Percentiles rank a stretch among this genome's conserved stretches.
These are phyloP conservation scores for Epicoccum sorghinum DNA, from an alignment of 2,329 filamentous ascomycete genomes.

Conservation along the genomic window DNA sequence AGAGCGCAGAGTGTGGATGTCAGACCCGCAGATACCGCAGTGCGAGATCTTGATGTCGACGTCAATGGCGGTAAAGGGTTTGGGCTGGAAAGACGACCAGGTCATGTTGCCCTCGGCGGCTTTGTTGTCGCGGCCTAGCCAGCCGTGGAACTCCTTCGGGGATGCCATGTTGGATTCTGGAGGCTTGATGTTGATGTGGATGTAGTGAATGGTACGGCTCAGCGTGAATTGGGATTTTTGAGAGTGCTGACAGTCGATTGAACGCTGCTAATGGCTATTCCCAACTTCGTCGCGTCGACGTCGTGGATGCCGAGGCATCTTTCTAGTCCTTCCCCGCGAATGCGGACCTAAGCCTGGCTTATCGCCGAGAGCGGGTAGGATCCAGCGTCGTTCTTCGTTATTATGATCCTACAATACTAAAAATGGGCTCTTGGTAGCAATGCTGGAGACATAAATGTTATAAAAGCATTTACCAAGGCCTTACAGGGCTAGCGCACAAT, in stretches of 20 bases:
- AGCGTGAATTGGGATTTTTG: no score
- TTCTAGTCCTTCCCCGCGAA: constrained; percentile 10
- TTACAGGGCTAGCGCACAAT: no score
- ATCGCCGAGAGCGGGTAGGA: background rate
- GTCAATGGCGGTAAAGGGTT: constrained; percentile 45
- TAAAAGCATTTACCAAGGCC: no score
- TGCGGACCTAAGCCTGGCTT: constrained; percentile 6
- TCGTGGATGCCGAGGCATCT: constrained; percentile 13
- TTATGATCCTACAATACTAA: no score
- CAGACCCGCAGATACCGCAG: constrained; percentile 46
- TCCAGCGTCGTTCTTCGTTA: background rate
- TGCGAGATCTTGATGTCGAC: constrained; percentile 44
- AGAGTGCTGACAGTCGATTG: background rate
- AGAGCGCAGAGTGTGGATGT: constrained; percentile 48
- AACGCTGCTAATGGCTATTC: background rate
- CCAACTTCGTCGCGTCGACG: constrained; percentile 7
- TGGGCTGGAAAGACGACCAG: constrained; percentile 57
- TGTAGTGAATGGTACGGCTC: background rate
- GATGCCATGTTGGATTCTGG: constrained; percentile 29
- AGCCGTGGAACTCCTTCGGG: constrained; percentile 61
- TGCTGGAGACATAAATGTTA: no score
- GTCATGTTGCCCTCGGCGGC: constrained; percentile 61
- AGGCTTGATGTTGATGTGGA: background rate
- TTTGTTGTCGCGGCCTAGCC: constrained; percentile 59
- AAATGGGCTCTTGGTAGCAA: no score